phyloP scores from a whole-genome alignment of 2,329 filamentous ascomycete species.

The Arthrinium puccinioides region DNA sequence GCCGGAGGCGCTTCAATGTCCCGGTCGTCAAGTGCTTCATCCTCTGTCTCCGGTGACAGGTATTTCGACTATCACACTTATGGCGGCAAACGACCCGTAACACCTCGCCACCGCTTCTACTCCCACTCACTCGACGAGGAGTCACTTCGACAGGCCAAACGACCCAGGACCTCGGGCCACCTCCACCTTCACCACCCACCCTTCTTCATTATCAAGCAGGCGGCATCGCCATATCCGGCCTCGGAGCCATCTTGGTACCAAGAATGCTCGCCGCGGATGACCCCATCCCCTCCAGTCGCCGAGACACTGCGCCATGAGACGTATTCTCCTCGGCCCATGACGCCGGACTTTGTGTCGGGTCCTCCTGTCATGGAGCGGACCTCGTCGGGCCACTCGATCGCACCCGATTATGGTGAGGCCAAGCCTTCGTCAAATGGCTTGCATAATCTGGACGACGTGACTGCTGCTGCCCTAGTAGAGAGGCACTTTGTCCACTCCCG shows the following conservation, averaged over 20 bases:
- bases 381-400: constrained; percentile 40
- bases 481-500: constrained; percentile 37
- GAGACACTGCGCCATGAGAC: no score
- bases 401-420: no score
- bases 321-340: no score
- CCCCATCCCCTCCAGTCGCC: no score
- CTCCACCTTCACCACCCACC: constrained; percentile 12
- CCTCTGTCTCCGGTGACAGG: constrained; percentile 13
- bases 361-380: constrained; percentile 37
- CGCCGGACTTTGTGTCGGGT: constrained; percentile 2
- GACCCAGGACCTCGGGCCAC: constrained; percentile 11
- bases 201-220: constrained; percentile 26
- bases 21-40: constrained; percentile 25
- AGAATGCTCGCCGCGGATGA: no score
- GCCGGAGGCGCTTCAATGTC: constrained; percentile 24
- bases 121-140: constrained; percentile 18
- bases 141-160: constrained; percentile 28
- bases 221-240: background rate
- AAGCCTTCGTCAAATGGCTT: no score
- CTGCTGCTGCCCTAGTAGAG: constrained; percentile 41
- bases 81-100: no score
- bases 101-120: no score
- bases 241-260: no score
- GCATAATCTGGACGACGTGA: constrained; percentile 35
- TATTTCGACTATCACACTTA: constrained; percentile 12